Evolutionary conservation across 176 grass and related monocot genomes (phyloP).

Genomic region (Elymus sibiricus): DNA sequence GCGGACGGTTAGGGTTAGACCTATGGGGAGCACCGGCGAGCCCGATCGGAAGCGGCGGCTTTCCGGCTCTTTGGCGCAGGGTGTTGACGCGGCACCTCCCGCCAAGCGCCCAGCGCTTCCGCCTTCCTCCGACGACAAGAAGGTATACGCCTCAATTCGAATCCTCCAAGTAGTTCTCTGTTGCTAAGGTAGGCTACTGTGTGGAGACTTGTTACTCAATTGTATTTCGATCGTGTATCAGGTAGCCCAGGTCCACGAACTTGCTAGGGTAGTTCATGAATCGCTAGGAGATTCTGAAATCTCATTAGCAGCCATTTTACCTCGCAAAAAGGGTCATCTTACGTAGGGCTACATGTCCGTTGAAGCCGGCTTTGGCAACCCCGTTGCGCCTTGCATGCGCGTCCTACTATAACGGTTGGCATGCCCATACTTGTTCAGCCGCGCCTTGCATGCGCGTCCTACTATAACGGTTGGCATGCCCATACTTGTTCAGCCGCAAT

Average conservation of each 20-base stretch:
- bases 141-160: constrained; percentile 36
- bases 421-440: neutral
- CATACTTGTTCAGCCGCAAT: neutral
- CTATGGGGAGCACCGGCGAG: constrained; percentile 68
- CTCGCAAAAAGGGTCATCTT: neutral
- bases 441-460: neutral
- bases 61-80: constrained; percentile 50
- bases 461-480: neutral
- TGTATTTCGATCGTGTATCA: neutral
- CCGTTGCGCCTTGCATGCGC: neutral
- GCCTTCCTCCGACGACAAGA: constrained; percentile 65
- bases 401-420: neutral
- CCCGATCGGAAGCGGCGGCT: constrained; percentile 61
- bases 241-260: neutral
- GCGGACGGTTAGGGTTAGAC: neutral
- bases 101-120: constrained; percentile 46
- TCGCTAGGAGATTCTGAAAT: neutral
- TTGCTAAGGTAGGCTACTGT: neutral
- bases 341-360: neutral
- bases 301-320: neutral
- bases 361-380: neutral
- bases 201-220: neutral
- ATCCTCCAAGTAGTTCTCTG: neutral
- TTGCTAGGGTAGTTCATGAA: neutral
- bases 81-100: constrained; percentile 26